Percentiles rank a stretch among this genome's conserved stretches.
phyloP scores from a whole-genome alignment of 768 basidiomycete genomes.

The Dendrothele bispora region DNA sequence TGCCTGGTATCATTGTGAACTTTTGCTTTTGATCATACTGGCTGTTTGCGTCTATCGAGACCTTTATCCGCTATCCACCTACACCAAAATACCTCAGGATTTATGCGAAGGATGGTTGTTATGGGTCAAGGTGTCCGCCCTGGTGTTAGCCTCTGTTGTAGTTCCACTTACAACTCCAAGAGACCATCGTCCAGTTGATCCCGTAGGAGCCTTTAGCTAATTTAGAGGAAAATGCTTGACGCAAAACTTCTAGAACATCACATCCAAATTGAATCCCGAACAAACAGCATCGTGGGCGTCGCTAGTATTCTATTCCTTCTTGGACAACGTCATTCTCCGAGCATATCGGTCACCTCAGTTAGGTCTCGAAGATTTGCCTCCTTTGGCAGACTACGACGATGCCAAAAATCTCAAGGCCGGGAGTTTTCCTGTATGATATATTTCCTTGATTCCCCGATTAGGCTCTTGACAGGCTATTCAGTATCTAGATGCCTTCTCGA shows the following conservation, averaged over 20 bases:
- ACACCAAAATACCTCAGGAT: conserved; percentile 44
- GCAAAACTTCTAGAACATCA: conserved; percentile 31
- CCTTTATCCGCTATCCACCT: conserved; percentile 58
- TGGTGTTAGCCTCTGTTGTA: conserved; percentile 40
- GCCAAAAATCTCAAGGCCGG: conserved; percentile 25
- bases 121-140: conserved; percentile 48
- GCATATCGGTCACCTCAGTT: conserved; percentile 45
- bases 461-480: neutral
- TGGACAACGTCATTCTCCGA: conserved; percentile 48
- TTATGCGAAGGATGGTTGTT: conserved; percentile 39
- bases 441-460: conserved; percentile 24
- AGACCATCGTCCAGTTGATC: conserved; percentile 47
- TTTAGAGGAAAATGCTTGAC: conserved; percentile 2
- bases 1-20: conserved; percentile 24
- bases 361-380: conserved; percentile 52
- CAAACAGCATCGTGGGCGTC: conserved; percentile 49
- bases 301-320: conserved; percentile 44
- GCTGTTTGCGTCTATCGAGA: conserved; percentile 52
- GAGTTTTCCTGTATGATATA: conserved; percentile 30
- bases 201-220: conserved; percentile 18
- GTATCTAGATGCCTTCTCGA: conserved; percentile 21
- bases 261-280: conserved; percentile 36
- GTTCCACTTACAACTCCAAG: conserved; percentile 55
- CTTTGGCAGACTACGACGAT: conserved; percentile 64
- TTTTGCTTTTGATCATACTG: conserved; percentile 30